phyloP scores from a whole-genome alignment of 345 rosid species.

The Turritis glabra region DNA sequence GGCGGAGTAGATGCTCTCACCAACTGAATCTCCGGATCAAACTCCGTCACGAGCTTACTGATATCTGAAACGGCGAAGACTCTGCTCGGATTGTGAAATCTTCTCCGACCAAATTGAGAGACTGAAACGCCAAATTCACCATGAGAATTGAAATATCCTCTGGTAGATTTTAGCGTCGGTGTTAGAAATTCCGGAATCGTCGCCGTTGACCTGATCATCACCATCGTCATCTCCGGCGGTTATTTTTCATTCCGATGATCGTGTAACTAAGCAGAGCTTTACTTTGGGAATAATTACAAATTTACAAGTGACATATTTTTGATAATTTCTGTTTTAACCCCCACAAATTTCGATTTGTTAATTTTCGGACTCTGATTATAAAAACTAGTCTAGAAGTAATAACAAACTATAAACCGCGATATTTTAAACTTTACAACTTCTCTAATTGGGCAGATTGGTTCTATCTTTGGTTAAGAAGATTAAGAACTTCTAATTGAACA shows the following conservation, averaged over 20 bases:
- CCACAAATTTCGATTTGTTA: neutral
- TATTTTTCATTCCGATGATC: neutral
- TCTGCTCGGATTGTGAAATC: conserved; percentile 1
- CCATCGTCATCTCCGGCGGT: neutral
- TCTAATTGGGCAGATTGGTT: no score
- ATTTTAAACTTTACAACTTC: no score
- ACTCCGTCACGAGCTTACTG: conserved; percentile 45
- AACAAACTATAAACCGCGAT: no score
- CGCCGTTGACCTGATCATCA: neutral
- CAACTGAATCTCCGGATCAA: conserved; percentile 63
- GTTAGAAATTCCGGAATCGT: neutral
- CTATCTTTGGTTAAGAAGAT: no score
- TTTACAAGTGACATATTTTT: neutral
- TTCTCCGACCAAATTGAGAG: conserved; percentile 10
- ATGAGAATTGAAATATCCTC: neutral
- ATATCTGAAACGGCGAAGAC: conserved; percentile 7
- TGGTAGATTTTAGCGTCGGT: neutral
- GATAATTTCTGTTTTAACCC: neutral
- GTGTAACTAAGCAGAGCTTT: neutral
- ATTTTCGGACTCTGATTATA: neutral
- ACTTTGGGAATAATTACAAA: neutral
- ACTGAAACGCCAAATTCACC: neutral
- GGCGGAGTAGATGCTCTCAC: conserved; percentile 80
- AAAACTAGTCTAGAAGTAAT: no score
- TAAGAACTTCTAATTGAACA: no score